Conservation (phyloP, 352 stramenopile species). For the Phytophthora sp. region DNA sequence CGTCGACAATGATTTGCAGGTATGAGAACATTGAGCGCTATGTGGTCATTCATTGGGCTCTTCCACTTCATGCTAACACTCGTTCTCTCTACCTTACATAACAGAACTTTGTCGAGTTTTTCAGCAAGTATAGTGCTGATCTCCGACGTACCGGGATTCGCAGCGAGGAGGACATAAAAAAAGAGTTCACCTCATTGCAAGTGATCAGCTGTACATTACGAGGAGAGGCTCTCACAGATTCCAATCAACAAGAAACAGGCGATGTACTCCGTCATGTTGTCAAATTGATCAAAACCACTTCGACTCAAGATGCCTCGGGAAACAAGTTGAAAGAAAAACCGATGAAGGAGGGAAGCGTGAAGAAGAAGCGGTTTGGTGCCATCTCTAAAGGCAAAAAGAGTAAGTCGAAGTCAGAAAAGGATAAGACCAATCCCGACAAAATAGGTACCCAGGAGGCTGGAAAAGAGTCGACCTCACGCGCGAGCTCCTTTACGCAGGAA, state of each 20-base stretch:
- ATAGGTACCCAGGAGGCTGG: constrained; percentile 5
- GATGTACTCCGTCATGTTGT: constrained; percentile 57
- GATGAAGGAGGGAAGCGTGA: constrained; percentile 50
- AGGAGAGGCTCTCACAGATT: constrained; percentile 33
- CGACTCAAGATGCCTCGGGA: constrained; percentile 53
- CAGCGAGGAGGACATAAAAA: constrained; percentile 67
- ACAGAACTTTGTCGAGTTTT: constrained; percentile 73
- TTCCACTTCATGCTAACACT: not conserved
- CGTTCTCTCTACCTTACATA: not conserved
- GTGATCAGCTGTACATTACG: constrained; percentile 55
- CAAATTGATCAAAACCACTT: constrained; percentile 72
- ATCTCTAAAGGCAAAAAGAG: constrained; percentile 47
- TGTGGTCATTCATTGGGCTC: too few species aligned
- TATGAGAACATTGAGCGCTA: constrained; percentile 21
- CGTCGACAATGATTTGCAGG: constrained; percentile 71
- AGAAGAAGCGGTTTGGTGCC: constrained; percentile 47
- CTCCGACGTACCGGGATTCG: constrained; percentile 77
- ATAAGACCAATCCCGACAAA: constrained; percentile 38
- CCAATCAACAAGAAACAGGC: constrained; percentile 34
- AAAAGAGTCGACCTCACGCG: constrained; percentile 46
- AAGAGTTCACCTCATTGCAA: constrained; percentile 62
- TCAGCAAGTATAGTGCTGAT: constrained; percentile 69
- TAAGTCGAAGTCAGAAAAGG: constrained; percentile 41
- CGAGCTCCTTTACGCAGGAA: constrained; percentile 47
- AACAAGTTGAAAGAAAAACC: constrained; percentile 55